Base-by-base conservation (phyloP, 305 asterid genomes). In the Fraxinus nigra region DNA sequence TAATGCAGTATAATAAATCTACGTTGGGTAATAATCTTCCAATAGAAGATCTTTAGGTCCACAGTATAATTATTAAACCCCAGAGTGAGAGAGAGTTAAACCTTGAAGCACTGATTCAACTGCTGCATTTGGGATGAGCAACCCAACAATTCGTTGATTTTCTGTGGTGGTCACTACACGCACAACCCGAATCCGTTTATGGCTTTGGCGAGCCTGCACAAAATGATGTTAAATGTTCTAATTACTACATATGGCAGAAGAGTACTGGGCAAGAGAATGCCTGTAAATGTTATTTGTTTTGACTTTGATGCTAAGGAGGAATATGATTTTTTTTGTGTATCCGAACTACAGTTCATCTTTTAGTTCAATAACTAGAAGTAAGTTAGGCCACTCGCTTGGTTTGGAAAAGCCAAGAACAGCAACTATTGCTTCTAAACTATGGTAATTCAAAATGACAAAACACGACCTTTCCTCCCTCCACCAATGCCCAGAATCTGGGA, bases 71-170 rank as follows among this genome's bases (percentile, higher is more conserved):
- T 9, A 63, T 63, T 10, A 83, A 82, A 51, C 24, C 20, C 40
- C 40, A 78, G 51, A 78, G 80, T 51, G 37, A 83, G 72, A 86
- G 79, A 85, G 76, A 75, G 76, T n/a, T 69, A 84, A 78, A 96
- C 99, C 99, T 94, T 91, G 96, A 87, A 96, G 97, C 86, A 93
- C 99, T 73, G 98, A 87, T 84, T 87, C 95, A 78, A 96, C 98
- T 30, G 98, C 98, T 76, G 98, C 92, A 92, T 93, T 96, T 67
- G 99, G 98, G 79, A 96, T 94, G 77, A 93, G 98, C 81, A 96
- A 84, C 73, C 98, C 99, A 46, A 96, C 98, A 84, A 92, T 88
- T 84, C 97, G 91, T 83, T 91, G 94, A 84, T 82, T 91, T 81
- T 94, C 97, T 38, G 94, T 78, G 46, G 99, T 96, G 78, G 99